Percentiles rank a stretch among this genome's conserved stretches.
These are phyloP conservation scores for Suhomyces chickasaworum DNA, from an alignment of 1,139 yeast genomes.

Conservation along the genomic window DNA sequence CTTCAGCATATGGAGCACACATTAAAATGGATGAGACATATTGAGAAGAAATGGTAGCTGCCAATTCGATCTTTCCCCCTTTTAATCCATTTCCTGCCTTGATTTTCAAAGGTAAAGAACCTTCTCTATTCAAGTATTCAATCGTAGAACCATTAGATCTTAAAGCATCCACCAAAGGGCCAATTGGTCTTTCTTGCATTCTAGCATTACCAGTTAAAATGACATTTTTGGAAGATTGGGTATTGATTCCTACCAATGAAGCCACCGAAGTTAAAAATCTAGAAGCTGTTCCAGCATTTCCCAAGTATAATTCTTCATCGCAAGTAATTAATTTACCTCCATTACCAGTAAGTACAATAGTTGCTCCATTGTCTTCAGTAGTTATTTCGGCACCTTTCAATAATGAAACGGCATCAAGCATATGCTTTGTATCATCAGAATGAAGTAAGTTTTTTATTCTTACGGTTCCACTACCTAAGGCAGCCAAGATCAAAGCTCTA, in stretches of 20 bases:
- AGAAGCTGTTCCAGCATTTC: conserved; percentile 98
- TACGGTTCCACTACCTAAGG: conserved; percentile 85
- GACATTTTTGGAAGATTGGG: conserved; percentile 46
- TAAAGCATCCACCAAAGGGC: conserved; percentile 92
- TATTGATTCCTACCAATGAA: conserved; percentile 58
- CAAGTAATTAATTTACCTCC: conserved; percentile 75
- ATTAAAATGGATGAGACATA: conserved; percentile 93
- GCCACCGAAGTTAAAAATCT: conserved; percentile 92
- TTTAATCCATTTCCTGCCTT: conserved; percentile 68
- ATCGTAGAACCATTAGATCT: conserved; percentile 75
- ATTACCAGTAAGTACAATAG: conserved; percentile 81
- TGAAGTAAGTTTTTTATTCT: conserved; percentile 82
- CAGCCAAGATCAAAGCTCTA: conserved; percentile 90
- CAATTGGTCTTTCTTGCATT: conserved; percentile 98
- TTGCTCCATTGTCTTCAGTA: conserved; percentile 85
- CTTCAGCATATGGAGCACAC: conserved; percentile 96
- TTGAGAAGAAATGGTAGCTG: conserved; percentile 96
- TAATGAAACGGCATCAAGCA: conserved; percentile 82
- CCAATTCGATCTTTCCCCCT: conserved; percentile 92
- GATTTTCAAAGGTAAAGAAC: conserved; percentile 84
- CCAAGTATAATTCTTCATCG: conserved; percentile 71
- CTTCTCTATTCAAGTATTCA: conserved; percentile 68
- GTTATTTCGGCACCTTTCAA: conserved; percentile 81
- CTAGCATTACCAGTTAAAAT: conserved; percentile 90
- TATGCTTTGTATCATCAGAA: conserved; percentile 93